phyloP scores from a whole-genome alignment of 805 yeast genomes.

The Cyberlindnera sargentensis region DNA sequence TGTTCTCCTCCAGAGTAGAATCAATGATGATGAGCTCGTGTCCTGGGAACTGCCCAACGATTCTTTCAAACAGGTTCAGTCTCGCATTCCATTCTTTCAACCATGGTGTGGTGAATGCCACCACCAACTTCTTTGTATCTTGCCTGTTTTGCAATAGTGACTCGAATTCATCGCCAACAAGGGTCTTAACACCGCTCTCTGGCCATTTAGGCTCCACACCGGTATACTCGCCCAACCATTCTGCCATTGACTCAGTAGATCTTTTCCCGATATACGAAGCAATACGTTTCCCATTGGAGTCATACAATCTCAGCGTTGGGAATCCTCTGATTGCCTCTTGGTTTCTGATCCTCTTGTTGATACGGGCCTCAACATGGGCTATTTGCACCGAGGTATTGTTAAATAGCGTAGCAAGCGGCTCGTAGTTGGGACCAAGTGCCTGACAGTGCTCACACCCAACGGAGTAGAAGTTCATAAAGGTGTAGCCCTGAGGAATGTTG shows the following conservation, averaged over 20 bases:
- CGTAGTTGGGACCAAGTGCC: slow-evolving; percentile 38
- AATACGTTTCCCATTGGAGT: slow-evolving; percentile 34
- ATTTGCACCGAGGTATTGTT: slow-evolving; percentile 30
- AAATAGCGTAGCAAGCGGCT: slow-evolving; percentile 37
- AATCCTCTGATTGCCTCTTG: slow-evolving; percentile 36
- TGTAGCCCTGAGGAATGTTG: slow-evolving; percentile 14
- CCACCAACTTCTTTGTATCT: slow-evolving; percentile 6
- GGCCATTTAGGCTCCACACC: slow-evolving; percentile 30
- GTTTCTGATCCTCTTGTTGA: slow-evolving; percentile 28
- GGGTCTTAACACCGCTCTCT: slow-evolving; percentile 9
- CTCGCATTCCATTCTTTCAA: slow-evolving; percentile 26
- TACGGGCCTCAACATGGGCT: slow-evolving; percentile 29
- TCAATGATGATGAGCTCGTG: slow-evolving; percentile 29
- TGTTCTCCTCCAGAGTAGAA: slow-evolving; percentile 22
- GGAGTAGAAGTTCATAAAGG: slow-evolving; percentile 31
- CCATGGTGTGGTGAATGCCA: slow-evolving; percentile 34
- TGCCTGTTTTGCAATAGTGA: slow-evolving; percentile 4
- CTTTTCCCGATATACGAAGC: slow-evolving; percentile 28
- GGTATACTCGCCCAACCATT: slow-evolving; percentile 26
- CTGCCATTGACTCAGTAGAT: slow-evolving; percentile 26
- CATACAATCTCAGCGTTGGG: slow-evolving; percentile 44
- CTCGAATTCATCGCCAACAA: slow-evolving; percentile 12
- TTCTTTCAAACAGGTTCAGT: slow-evolving; percentile 26
- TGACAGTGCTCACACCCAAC: slow-evolving; percentile 41
- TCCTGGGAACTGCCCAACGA: slow-evolving; percentile 20